These are phyloP conservation scores for Lasiosphaeriaceae sp. DNA, from an alignment of 495 filamentous ascomycete genomes.

Conservation along the genomic window DNA sequence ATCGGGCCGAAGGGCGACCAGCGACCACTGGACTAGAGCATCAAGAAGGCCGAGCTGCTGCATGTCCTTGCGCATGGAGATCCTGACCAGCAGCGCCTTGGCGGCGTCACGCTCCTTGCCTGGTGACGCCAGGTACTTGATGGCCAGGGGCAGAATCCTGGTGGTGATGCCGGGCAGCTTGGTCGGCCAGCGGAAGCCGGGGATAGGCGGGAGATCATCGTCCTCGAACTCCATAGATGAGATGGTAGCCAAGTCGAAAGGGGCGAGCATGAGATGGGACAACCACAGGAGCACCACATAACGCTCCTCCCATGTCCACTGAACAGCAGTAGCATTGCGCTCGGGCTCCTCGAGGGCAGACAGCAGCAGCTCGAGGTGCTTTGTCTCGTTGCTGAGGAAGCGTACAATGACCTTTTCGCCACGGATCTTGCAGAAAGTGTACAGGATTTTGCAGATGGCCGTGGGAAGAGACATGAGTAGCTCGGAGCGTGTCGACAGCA, in stretches of 20 bases:
- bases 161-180: conserved; percentile 65
- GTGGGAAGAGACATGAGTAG: conserved; percentile 57
- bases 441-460: conserved; percentile 74
- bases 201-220: conserved; percentile 26
- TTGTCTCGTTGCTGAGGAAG: conserved; percentile 86
- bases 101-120: conserved; percentile 89
- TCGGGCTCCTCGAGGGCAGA: conserved; percentile 56
- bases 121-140: conserved; percentile 65
- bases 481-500: conserved; percentile 30
- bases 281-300: conserved; percentile 91
- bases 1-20: conserved; percentile 49
- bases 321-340: conserved; percentile 13
- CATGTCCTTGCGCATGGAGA: conserved; percentile 87
- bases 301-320: conserved; percentile 77
- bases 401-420: conserved; percentile 87
- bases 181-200: conserved; percentile 43
- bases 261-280: conserved; percentile 85
- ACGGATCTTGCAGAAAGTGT: conserved; percentile 90
- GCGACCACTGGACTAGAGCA: conserved; percentile 62
- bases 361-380: conserved; percentile 73
- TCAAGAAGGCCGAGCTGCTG: conserved; percentile 66
- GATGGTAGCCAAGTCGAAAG: conserved; percentile 84
- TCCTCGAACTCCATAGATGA: conserved; percentile 55
- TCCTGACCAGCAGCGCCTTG: conserved; percentile 70
- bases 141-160: conserved; percentile 65